Conservation (phyloP, 1,284 basidiomycete species). For the Naganishia liquefaciens region DNA sequence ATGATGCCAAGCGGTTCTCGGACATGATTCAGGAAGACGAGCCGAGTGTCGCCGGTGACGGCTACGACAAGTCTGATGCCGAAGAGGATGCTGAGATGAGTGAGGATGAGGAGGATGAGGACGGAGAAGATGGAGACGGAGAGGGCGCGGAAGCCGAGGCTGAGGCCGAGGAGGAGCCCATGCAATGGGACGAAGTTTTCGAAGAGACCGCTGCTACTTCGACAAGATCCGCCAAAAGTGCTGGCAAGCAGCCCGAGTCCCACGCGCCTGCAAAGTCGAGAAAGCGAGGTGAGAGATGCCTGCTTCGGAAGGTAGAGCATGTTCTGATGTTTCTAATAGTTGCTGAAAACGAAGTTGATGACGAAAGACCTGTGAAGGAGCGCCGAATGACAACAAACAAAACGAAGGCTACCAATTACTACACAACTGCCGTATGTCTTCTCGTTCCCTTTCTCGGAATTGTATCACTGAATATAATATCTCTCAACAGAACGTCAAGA, state of each 20-base stretch:
- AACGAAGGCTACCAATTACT: conserved; percentile 91
- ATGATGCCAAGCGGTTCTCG: conserved; percentile 52
- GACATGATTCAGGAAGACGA: conserved; percentile 46
- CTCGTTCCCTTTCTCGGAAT: background rate
- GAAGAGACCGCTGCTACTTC: conserved; percentile 38
- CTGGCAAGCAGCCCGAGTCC: conserved; percentile 21
- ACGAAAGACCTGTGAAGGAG: conserved; percentile 56
- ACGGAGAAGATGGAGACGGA: conserved; percentile 50
- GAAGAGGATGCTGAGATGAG: conserved; percentile 60
- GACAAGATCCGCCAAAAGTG: conserved; percentile 22
- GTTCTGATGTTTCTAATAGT: conserved; percentile 30
- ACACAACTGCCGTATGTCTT: conserved; percentile 60
- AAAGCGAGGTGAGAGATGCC: conserved; percentile 37
- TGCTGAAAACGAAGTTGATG: conserved; percentile 41
- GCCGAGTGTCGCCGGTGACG: conserved; percentile 41
- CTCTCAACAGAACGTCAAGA: conserved; percentile 70
- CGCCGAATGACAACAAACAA: conserved; percentile 87
- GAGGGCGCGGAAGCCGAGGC: conserved; percentile 52
- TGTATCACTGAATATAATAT: background rate
- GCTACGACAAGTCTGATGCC: conserved; percentile 51
- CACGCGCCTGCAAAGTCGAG: conserved; percentile 35
- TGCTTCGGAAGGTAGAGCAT: background rate
- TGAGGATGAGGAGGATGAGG: conserved; percentile 52
- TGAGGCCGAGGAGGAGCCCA: conserved; percentile 57
- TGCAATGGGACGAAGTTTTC: conserved; percentile 81